phyloP scores from a whole-genome alignment of 2,329 filamentous ascomycete species.

The Alternaria arborescens region DNA sequence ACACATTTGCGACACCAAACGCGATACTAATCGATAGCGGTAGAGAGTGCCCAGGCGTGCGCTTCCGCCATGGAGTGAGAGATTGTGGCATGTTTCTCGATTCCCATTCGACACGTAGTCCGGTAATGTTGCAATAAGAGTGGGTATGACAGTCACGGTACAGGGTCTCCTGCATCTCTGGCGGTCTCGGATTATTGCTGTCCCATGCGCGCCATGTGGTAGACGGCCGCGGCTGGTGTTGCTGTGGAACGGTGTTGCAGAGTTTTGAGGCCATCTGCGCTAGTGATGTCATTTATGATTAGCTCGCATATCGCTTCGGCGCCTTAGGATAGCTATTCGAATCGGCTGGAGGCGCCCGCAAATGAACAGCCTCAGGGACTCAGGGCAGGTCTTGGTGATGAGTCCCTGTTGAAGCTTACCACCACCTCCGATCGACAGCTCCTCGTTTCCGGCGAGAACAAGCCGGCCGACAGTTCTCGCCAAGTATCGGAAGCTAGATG shows the following conservation, averaged over 20 bases:
- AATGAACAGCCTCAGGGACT: conserved; percentile 23
- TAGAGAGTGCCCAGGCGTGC: conserved; percentile 10
- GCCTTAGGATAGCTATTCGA: conserved; percentile 10
- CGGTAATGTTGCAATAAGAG: conserved; percentile 32
- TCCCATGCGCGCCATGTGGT: conserved; percentile 31
- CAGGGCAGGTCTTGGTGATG: conserved; percentile 1
- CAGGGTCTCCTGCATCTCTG: conserved; percentile 19
- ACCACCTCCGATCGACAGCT: conserved; percentile 19
- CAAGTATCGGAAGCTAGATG: conserved; percentile 21
- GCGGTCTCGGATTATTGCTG: conserved; percentile 20
- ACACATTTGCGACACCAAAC: conserved; percentile 2
- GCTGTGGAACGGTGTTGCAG: conserved; percentile 33
- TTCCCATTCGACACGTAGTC: conserved; percentile 27
- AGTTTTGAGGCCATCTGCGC: conserved; percentile 29
- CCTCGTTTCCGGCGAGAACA: conserved; percentile 24
- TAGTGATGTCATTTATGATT: conserved; percentile 37
- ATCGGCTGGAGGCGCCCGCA: conserved; percentile 6
- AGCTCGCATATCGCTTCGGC: conserved; percentile 28
- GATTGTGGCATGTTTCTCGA: conserved; percentile 34
- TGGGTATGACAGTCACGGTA: conserved; percentile 30
- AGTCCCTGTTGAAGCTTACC: conserved; percentile 1
- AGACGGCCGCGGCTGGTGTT: conserved; percentile 42
- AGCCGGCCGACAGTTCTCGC: conserved; percentile 28
- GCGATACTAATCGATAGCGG: conserved; percentile 11
- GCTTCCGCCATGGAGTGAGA: conserved; percentile 23